Evolutionary conservation across 495 filamentous ascomycete genomes (phyloP), one percentile per base, ranked within the genome.

Genomic region (Aspergillus haitiensis): DNA sequence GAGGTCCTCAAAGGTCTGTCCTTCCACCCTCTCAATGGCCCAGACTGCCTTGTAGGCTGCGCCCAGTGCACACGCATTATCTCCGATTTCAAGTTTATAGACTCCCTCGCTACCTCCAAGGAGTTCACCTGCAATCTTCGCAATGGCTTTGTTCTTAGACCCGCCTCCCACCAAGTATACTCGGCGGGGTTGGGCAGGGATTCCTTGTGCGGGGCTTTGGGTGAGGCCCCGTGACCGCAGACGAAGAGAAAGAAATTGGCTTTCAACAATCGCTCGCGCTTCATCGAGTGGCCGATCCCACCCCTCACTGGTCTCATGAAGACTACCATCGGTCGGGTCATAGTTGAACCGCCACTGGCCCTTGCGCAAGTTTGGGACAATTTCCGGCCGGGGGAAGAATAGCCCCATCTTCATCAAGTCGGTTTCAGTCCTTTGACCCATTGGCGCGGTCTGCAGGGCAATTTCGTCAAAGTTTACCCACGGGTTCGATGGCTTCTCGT

Each of bases 1-100:
- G 62, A 95, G 78, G 39, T 92, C 86, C 69, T 97, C 94, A 78
- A 97, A 98, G 9, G 82, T 88, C 81, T 96, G 86, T 27, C 82
- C 82, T 1, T 67, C 55, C 18, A 70, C 66, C 34, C 90, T 75
- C 75, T 97, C 92, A 35, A 90, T 77, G 1, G 87, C 90, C 94
- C 94, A 98, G 0, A 93, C 87, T 50, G 94, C 93, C 75, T 97
- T 97, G 71, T 98, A 97, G n/a, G 93, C 94, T 15, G 91, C 92
- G 10, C 93, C 94, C 8, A 98, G 73, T 16, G 93, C 94, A 72
- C 94, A 98, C 33, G 94, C 93, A 74, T 96, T 97, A 6, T 92
- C 91, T n/a, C 93, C 92, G 21, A 97, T 88, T 71, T 98, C 93
- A 3, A 98, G 82, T 73, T 86, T 86, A 68, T 90, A 98, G 15